A percentile compares a stretch with the other conserved stretches of the same genome.
These are phyloP conservation scores for Plenodomus biglobosus DNA, from an alignment of 2,329 filamentous ascomycete genomes.

Conservation along the genomic window DNA sequence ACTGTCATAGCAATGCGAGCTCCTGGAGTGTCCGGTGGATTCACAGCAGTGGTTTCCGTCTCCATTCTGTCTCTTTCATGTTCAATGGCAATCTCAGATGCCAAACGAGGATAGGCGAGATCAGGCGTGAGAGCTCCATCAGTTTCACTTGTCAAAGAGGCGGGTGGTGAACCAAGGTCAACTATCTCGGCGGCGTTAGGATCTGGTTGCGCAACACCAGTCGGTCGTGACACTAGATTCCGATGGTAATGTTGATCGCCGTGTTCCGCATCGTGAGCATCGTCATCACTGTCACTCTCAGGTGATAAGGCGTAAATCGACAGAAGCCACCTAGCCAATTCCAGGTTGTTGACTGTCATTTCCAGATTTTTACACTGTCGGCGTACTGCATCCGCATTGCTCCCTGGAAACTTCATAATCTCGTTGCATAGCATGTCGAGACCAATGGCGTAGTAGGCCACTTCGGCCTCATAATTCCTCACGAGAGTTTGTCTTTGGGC, in stretches of 20 bases:
- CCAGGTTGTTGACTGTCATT: slow-evolving; percentile 62
- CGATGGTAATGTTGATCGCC: slow-evolving; percentile 14
- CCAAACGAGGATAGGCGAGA: background rate
- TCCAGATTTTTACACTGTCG: slow-evolving; percentile 63
- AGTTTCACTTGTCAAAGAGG: slow-evolving; percentile 5
- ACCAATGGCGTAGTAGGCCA: slow-evolving; percentile 16
- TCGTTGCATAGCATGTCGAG: slow-evolving; percentile 23
- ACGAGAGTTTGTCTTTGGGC: slow-evolving; percentile 15
- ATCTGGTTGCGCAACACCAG: background rate
- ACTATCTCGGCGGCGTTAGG: slow-evolving; percentile 12
- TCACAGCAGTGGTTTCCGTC: background rate
- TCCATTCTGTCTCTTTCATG: background rate
- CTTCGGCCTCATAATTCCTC: slow-evolving; percentile 12
- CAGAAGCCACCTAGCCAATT: slow-evolving; percentile 53
- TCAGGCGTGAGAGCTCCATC: background rate
- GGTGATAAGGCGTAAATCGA: slow-evolving; percentile 16
- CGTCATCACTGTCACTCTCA: background rate
- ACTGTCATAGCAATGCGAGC: slow-evolving; percentile 6
- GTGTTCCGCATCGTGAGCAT: background rate
- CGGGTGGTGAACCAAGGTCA: slow-evolving; percentile 22
- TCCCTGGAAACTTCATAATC: slow-evolving; percentile 50
- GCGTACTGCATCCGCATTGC: slow-evolving; percentile 54
- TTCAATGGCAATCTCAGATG: background rate
- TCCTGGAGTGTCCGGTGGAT: background rate
- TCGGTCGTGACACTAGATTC: slow-evolving; percentile 3